Percentiles rank a stretch among this genome's conserved stretches.
phyloP scores from a whole-genome alignment of 2,329 filamentous ascomycete genomes.

The Pseudophaeomoniella oleicola region DNA sequence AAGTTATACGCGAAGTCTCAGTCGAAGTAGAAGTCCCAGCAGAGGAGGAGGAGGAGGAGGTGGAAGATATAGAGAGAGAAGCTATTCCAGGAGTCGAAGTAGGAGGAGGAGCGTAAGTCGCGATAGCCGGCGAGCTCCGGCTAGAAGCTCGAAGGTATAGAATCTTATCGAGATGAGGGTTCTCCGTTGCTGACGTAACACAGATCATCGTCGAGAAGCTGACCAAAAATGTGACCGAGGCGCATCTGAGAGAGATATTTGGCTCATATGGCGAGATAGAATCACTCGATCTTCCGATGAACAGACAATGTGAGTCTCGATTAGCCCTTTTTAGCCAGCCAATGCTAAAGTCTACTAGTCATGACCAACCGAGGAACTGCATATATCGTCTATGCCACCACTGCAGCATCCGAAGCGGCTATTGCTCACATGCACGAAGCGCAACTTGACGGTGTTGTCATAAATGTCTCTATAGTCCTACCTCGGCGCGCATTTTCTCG shows the following conservation, averaged over 20 bases:
- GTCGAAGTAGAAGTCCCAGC: slow-evolving; percentile 23
- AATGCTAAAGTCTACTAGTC: slow-evolving; percentile 34
- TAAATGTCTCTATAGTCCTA: slow-evolving; percentile 80
- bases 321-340: neutral
- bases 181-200: slow-evolving; percentile 11
- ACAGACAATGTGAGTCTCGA: slow-evolving; percentile 54
- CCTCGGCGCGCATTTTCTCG: slow-evolving; percentile 70
- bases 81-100: slow-evolving; percentile 20
- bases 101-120: slow-evolving; percentile 7
- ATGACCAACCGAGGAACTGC: slow-evolving; percentile 85
- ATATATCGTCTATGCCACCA: slow-evolving; percentile 70
- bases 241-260: slow-evolving; percentile 84
- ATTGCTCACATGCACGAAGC: slow-evolving; percentile 97
- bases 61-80: slow-evolving; percentile 21
- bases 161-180: neutral
- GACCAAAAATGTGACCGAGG: slow-evolving; percentile 85
- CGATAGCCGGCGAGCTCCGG: slow-evolving; percentile 3
- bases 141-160: slow-evolving; percentile 13
- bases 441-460: slow-evolving; percentile 69
- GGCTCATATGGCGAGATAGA: slow-evolving; percentile 72
- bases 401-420: slow-evolving; percentile 69
- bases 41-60: slow-evolving; percentile 22
- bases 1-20: slow-evolving; percentile 12
- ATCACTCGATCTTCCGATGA: slow-evolving; percentile 81
- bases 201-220: slow-evolving; percentile 93